Evolutionary conservation across 345 rosid species (phyloP), one percentile per base, ranked within the genome.

Genomic region (Kandelia obovata): DNA sequence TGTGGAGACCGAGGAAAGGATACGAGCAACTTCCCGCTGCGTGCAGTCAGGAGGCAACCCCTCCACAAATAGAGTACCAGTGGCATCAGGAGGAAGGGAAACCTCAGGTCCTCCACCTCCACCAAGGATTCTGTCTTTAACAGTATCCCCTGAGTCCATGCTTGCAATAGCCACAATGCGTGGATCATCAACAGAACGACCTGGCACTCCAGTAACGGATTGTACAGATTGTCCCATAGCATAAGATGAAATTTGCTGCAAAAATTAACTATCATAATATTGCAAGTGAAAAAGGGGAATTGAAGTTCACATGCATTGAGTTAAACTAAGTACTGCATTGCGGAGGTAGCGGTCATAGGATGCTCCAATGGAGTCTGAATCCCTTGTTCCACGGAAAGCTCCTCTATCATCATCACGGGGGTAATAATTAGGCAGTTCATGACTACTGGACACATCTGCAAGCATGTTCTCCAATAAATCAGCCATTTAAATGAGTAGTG

Each of bases 301-400:
- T 3, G 11, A 68, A 35, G 57, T 51, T 62, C 43, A 31, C 31
- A 61, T 0, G 58, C 17, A n/a, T 17, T 10, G 64, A 57, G 49
- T 62, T 51, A 25, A 71, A 66, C 19, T 25, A 64, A 65, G 30
- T 82, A 88, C 91, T 78, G 65, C 58, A 70, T 76, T 71, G 58
- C 79, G 87, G 62, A 89, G 76, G 74, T 89, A 85, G 47, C 80
- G 88, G 55, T 85, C 91, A 80, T 83, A 86, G 35, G 91, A 85
- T 69, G 85, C 86, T 66, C 83, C 86, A 71, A 85, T 78, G 55
- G 85, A 74, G 58, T 82, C 88, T 37, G 85, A 71, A 71, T 87
- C 89, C 73, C 83, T 83, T 19, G 78, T 57, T 68, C 72, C 78
- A 69, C 67, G 87, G 20, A 73, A 58, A 32, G 79, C 68, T 65